Base-by-base conservation (phyloP, 495 filamentous ascomycete species). In the Trichoderma orchidacearum region DNA sequence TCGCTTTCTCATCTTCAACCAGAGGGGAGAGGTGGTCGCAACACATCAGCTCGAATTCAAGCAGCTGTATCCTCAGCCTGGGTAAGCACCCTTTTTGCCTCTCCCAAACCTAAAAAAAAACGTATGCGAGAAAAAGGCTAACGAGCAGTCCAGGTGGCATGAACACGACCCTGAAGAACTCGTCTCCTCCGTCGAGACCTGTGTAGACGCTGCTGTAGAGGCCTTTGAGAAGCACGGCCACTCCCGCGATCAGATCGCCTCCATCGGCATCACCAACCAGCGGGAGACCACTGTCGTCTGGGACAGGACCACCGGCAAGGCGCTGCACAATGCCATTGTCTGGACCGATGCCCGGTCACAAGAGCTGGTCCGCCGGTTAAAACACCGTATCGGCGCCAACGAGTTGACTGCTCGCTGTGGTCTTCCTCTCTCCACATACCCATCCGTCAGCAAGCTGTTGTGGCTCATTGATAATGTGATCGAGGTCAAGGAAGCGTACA, bases 201-300 rank as follows among this genome's bases (percentile, higher is more conserved):
- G 86, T 70, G 87, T 90, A 51, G 83, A 88, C 58, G 75, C 80
- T 60, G 84, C 85, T 13, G 82, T 80, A 56, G 77, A 80, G 59
- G 63, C 72, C 3, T 90, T 89, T 69, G 62, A 82, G 7, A 73
- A 78, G 36, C 67, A 79, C 38, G 87, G 87, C 21, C 75, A 87
- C 67, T 75, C 76, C 17, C 70, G 77, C 45, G 73, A 74, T 51
- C 77, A 85, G 53, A 84, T 91, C 63, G 85, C 85, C 62, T 78
- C 85, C 15, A 75, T 91, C 58, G 86, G 86, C 18, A 82, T 91
- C 65, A 89, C 86, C 57, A 89, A 83, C 65, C 86, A 91, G 70
- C 78, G 86, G 62, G 86, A 91, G 69, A 91, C 86, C 30, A 85
- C 83, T 3, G 66, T 90, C n/a, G 81, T 86, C 31, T 90, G 87